phyloP scores from a whole-genome alignment of 306 rosid species.

The Cicer yamashitae region DNA sequence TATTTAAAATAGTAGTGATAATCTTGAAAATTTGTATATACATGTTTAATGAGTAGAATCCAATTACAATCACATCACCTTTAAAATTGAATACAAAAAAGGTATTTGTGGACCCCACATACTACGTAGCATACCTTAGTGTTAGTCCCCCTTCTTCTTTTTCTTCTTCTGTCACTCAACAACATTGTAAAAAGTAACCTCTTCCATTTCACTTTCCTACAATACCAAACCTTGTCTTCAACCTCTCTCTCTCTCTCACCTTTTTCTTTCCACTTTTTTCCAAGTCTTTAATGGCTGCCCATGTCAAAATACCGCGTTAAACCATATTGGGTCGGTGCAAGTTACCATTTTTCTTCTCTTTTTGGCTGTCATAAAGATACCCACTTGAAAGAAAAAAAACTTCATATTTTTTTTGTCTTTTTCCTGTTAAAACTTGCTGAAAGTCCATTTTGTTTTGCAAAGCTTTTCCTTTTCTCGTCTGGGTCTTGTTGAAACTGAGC shows the following conservation, averaged over 20 bases:
- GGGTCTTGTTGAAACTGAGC: constrained; percentile 2
- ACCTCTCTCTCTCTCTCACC: constrained; percentile 41
- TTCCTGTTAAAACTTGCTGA: constrained; percentile 23
- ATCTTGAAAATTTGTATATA: too few species aligned
- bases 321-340: constrained; percentile 74
- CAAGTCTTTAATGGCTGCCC: constrained; percentile 81
- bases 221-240: constrained; percentile 43
- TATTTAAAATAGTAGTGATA: too few species aligned
- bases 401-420: constrained; percentile 22
- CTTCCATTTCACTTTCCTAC: constrained; percentile 20
- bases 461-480: neutral
- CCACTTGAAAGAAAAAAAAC: constrained; percentile 45
- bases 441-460: constrained; percentile 14
- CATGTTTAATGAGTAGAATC: too few species aligned
- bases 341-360: constrained; percentile 60
- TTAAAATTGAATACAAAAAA: too few species aligned
- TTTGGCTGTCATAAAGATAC: constrained; percentile 67
- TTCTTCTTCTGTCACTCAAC: constrained; percentile 56
- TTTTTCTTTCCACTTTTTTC: constrained; percentile 53
- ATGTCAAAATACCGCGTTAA: constrained; percentile 46
- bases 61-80: too few species aligned
- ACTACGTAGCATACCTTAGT: neutral
- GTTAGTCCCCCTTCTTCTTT: constrained; percentile 38
- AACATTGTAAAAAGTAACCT: constrained; percentile 46
- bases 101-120: too few species aligned